Evolutionary conservation across 73 alveolate genomes (phyloP).

Genomic region (Uronychia setigera): DNA sequence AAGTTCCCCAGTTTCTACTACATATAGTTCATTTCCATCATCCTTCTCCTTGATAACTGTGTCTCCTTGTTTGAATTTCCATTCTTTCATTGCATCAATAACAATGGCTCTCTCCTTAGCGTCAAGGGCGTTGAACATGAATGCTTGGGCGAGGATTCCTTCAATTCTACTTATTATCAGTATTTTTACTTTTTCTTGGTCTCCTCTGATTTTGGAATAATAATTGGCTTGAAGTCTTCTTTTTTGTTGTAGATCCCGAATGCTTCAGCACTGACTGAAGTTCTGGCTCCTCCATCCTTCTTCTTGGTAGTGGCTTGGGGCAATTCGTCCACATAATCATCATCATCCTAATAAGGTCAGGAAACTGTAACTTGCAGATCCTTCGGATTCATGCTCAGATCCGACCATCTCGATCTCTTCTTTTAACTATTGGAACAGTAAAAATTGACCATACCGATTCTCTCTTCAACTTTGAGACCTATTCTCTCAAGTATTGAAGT

Average conservation of each 20-base stretch:
- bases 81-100: slow-evolving; percentile 93
- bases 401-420: background rate
- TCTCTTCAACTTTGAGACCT: slow-evolving; percentile 18
- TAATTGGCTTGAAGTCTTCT: slow-evolving; percentile 83
- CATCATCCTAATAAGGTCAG: slow-evolving; percentile 36
- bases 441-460: slow-evolving; percentile 11
- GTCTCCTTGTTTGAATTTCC: slow-evolving; percentile 50
- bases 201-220: slow-evolving; percentile 76
- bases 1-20: slow-evolving; percentile 77
- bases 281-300: slow-evolving; percentile 56
- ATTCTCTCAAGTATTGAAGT: slow-evolving; percentile 23
- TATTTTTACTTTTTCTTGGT: background rate
- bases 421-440: background rate
- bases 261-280: slow-evolving; percentile 98
- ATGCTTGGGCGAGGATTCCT: slow-evolving; percentile 84
- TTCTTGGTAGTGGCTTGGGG: slow-evolving; percentile 24
- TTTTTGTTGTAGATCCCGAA: slow-evolving; percentile 90
- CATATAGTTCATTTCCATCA: slow-evolving; percentile 77
- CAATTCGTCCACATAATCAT: slow-evolving; percentile 60
- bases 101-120: slow-evolving; percentile 89
- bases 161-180: slow-evolving; percentile 61
- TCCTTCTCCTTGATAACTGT: slow-evolving; percentile 77
- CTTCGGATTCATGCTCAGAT: slow-evolving; percentile 7
- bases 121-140: slow-evolving; percentile 91
- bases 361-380: slow-evolving; percentile 9